Base-by-base conservation (phyloP, 2,329 filamentous ascomycete species). In the Cercospora sp. region DNA sequence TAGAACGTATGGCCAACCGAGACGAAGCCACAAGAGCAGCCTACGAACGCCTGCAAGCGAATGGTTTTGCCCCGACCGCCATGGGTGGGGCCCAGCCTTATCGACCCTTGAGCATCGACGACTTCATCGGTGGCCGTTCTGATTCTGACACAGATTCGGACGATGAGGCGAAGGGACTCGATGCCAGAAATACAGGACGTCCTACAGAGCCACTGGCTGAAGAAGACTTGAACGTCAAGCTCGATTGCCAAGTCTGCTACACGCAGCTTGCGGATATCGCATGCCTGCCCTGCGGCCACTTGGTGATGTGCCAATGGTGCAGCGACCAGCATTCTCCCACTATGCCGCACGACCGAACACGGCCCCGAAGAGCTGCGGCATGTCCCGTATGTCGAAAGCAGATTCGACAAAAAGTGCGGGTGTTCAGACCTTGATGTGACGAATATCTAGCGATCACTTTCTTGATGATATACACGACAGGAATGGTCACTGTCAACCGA, bases 301-400 rank as follows among this genome's bases (percentile, higher is more conserved):
- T 86, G 69, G 80, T 83, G 36, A 83, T 87, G 79, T 87, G 85
- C 72, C 77, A 80, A 45, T 87, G 84, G 84, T 87, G 85, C 70
- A 84, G 83, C 3, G 83, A 85, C 60, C 80, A 84, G 60, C 80
- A 83, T 55, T 79, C 83, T 36, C 84, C 84, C 2, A 77, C 80
- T 1, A 79, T 79, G 72, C 75, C 79, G 65, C 72, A 77, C 30
- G 81, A 83, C 72, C 69, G 70, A 39, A 81, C 78, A n/a, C 74
- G 81, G 33, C 82, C 82, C 18, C 70, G 73, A 39, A 67, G 72
- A 48, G 74, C 78, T 16, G 78, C 77, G 3, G 80, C 78, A 51
- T 84, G 83, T 74, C 82, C 83, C 2, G 80, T 83, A 66, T 84
- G 83, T 69, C 74, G 83, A 68, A 82, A 82, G 75, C 72, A 73